A percentile compares a stretch with the other conserved stretches of the same genome.
Conservation (phyloP, 306 rosid species). For the Prosopis cineraria region DNA sequence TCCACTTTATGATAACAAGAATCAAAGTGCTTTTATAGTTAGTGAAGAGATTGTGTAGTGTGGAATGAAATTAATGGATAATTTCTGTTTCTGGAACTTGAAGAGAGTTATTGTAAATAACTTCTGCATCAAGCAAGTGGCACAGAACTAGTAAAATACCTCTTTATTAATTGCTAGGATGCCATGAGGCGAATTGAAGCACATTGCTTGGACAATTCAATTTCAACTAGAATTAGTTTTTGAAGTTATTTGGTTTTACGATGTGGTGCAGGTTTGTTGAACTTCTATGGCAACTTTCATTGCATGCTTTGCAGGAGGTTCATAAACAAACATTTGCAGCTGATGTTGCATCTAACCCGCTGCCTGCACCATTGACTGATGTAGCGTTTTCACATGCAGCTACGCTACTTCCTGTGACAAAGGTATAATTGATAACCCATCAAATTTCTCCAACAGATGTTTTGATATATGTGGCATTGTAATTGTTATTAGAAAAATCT, state of each 20-base stretch:
- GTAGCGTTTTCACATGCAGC: constrained; percentile 97
- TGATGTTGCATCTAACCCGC: constrained; percentile 82
- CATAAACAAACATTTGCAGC: constrained; percentile 85
- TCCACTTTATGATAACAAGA: not conserved
- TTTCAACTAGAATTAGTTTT: constrained; percentile 12
- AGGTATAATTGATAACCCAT: constrained; percentile 52
- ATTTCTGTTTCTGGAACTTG: not conserved
- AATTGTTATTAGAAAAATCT: constrained; percentile 13
- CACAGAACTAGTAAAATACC: not conserved
- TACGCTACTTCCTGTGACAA: constrained; percentile 91
- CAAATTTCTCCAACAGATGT: not conserved
- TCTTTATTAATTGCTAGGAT: constrained; percentile 19
- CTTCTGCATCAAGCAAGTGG: not conserved
- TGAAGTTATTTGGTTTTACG: constrained; percentile 18
- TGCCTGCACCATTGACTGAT: constrained; percentile 93
- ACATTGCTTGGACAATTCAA: not conserved
- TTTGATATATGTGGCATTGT: not conserved
- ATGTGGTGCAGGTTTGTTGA: constrained; percentile 80
- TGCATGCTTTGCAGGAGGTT: constrained; percentile 97
- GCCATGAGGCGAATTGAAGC: constrained; percentile 21
- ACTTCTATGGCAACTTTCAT: constrained; percentile 96
- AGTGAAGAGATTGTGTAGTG: constrained; percentile 3
- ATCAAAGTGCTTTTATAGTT: constrained; percentile 20
- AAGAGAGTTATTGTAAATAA: constrained; percentile 12
- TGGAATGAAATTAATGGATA: constrained; percentile 20